Evolutionary conservation across 345 rosid species (phyloP).

Genomic region (Salix viminalis): DNA sequence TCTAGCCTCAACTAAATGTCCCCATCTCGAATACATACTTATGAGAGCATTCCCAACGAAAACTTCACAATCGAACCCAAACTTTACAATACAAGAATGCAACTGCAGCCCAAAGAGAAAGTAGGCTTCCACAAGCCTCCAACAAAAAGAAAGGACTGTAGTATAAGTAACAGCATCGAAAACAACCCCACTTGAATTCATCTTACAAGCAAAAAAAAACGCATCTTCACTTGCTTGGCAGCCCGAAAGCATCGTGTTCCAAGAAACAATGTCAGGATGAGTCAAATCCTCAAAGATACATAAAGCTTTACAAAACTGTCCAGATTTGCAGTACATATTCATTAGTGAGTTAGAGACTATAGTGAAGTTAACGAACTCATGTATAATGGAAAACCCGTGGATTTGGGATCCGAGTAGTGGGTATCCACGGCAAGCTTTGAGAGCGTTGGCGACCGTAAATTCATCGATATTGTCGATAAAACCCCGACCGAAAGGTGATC

Average conservation of each 20-base stretch:
- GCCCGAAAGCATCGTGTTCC: slow-evolving; percentile 88
- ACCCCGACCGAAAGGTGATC: slow-evolving; percentile 36
- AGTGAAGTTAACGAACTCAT: slow-evolving; percentile 50
- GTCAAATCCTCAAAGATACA: slow-evolving; percentile 57
- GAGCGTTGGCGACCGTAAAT: slow-evolving; percentile 53
- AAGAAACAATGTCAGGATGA: slow-evolving; percentile 73
- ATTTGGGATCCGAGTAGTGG: slow-evolving; percentile 51
- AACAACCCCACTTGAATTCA: slow-evolving; percentile 44
- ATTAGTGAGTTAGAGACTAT: slow-evolving; percentile 65
- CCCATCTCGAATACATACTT: slow-evolving; percentile 63
- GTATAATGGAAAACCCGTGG: slow-evolving; percentile 60
- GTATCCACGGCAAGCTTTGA: slow-evolving; percentile 63
- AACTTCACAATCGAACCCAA: slow-evolving; percentile 52
- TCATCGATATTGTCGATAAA: slow-evolving; percentile 31
- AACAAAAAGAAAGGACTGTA: slow-evolving; percentile 56
- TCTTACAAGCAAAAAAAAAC: slow-evolving; percentile 45
- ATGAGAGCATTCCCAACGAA: slow-evolving; percentile 77
- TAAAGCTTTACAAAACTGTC: slow-evolving; percentile 44
- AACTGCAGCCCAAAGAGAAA: slow-evolving; percentile 63
- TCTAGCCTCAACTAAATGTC: slow-evolving; percentile 46
- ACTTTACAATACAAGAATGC: slow-evolving; percentile 49
- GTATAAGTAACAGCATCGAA: slow-evolving; percentile 62
- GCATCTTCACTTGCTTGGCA: slow-evolving; percentile 48
- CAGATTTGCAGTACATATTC: slow-evolving; percentile 64
- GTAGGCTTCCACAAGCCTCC: slow-evolving; percentile 35